A percentile compares a stretch with the other conserved stretches of the same genome.
phyloP scores from a whole-genome alignment of 805 yeast genomes.

The Ogataea trehalophila region DNA sequence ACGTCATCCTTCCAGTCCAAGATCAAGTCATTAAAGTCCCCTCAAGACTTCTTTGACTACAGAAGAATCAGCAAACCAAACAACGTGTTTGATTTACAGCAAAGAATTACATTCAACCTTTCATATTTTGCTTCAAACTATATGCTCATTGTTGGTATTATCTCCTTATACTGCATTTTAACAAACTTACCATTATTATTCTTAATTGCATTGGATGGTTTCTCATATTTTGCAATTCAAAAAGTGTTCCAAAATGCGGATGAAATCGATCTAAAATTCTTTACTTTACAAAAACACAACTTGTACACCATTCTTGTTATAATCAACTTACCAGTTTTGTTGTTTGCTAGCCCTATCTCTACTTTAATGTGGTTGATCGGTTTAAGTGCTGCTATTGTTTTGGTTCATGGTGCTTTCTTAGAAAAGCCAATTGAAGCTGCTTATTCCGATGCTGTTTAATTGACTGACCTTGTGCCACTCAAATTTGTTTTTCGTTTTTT shows the following conservation, averaged over 20 bases:
- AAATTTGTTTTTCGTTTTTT: background rate
- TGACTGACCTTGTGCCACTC: background rate
- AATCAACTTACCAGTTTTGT: conserved; percentile 45
- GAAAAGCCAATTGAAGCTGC: conserved; percentile 96
- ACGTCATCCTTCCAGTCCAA: conserved; percentile 49
- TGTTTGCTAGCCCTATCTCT: conserved; percentile 84
- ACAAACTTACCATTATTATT: conserved; percentile 79
- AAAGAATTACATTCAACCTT: conserved; percentile 78
- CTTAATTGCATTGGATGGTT: conserved; percentile 50
- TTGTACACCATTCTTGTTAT: conserved; percentile 78
- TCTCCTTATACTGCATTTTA: conserved; percentile 73
- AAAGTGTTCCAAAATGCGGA: conserved; percentile 25
- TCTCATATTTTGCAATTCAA: conserved; percentile 39
- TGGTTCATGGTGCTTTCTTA: conserved; percentile 84
- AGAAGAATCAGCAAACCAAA: conserved; percentile 81
- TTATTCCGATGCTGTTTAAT: conserved; percentile 62
- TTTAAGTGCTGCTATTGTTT: conserved; percentile 70
- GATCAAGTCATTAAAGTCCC: conserved; percentile 68
- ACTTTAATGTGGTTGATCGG: conserved; percentile 91
- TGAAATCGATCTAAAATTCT: conserved; percentile 34
- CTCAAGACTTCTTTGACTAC: conserved; percentile 87
- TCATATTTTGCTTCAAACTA: conserved; percentile 85
- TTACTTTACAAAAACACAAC: conserved; percentile 69
- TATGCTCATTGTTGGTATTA: conserved; percentile 57
- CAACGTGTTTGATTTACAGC: conserved; percentile 77